Evolutionary conservation across 768 basidiomycete species (phyloP).

Genomic region (Kwoniella heveanensis): DNA sequence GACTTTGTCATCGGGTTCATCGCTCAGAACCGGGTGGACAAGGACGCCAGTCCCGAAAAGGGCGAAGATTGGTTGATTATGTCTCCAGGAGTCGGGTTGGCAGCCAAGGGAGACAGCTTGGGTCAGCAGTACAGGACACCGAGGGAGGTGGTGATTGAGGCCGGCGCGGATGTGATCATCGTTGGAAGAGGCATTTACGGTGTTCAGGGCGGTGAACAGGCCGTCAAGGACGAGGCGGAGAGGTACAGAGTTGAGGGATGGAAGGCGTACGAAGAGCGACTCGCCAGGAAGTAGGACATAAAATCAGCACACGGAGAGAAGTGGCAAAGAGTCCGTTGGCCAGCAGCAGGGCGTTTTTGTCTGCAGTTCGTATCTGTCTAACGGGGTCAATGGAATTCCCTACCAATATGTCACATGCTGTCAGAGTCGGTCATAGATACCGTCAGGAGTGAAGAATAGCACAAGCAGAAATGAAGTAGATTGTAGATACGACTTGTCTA

Average conservation of each 20-base stretch:
- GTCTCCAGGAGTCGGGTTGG: slow-evolving; percentile 89
- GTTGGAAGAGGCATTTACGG: slow-evolving; percentile 95
- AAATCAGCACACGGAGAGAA: no score
- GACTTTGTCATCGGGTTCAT: slow-evolving; percentile 95
- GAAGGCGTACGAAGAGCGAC: slow-evolving; percentile 77
- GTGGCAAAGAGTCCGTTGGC: no score
- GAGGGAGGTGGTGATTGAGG: slow-evolving; percentile 72
- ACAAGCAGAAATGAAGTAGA: no score
- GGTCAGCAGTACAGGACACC: slow-evolving; percentile 97
- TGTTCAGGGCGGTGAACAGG: slow-evolving; percentile 58
- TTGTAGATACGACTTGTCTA: not conserved
- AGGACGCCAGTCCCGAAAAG: slow-evolving; percentile 12
- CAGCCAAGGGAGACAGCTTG: slow-evolving; percentile 75
- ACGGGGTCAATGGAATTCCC: not conserved
- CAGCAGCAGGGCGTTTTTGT: no score
- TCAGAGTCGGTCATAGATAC: not conserved
- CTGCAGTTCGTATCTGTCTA: no score
- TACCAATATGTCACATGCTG: not conserved
- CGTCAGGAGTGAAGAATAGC: not conserved
- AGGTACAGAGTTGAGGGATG: slow-evolving; percentile 84
- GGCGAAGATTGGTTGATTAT: slow-evolving; percentile 85
- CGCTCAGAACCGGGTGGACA: slow-evolving; percentile 80
- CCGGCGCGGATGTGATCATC: slow-evolving; percentile 93
- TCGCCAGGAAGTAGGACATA: slow-evolving; percentile 16
- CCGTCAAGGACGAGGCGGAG: slow-evolving; percentile 66